These are phyloP conservation scores for Ogataea wickerhamii DNA, from an alignment of 805 yeast species.

Conservation along the genomic window DNA sequence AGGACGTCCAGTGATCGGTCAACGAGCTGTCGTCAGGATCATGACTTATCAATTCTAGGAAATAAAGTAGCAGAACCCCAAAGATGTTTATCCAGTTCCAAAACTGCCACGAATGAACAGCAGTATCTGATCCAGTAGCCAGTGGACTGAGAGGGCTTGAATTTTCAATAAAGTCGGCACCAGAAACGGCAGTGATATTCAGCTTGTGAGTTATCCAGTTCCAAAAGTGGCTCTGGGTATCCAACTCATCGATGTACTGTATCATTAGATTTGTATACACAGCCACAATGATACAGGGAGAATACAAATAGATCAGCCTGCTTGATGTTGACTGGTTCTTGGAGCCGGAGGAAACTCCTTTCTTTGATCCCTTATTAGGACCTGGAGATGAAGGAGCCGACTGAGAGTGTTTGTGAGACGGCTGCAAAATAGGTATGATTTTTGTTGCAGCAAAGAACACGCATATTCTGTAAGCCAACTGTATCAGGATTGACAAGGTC, in stretches of 20 bases:
- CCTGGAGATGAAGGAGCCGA: slow-evolving; percentile 23
- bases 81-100: slow-evolving; percentile 97
- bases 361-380: slow-evolving; percentile 14
- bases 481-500: slow-evolving; percentile 76
- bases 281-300: slow-evolving; percentile 92
- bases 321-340: slow-evolving; percentile 33
- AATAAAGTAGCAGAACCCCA: slow-evolving; percentile 73
- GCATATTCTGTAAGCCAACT: slow-evolving; percentile 77
- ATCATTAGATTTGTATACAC: slow-evolving; percentile 92
- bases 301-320: slow-evolving; percentile 73
- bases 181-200: slow-evolving; percentile 1
- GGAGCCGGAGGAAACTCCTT: slow-evolving; percentile 1
- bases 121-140: slow-evolving; percentile 3
- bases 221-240: slow-evolving; percentile 44
- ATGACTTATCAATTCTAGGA: slow-evolving; percentile 59
- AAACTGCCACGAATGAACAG: slow-evolving; percentile 78
- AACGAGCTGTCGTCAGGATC: slow-evolving; percentile 34
- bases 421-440: slow-evolving; percentile 64
- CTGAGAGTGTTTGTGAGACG: slow-evolving; percentile 21
- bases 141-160: slow-evolving; percentile 1
- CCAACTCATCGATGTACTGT: slow-evolving; percentile 78
- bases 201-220: slow-evolving; percentile 30
- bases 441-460: slow-evolving; percentile 90
- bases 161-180: neutral
- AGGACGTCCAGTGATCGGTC: slow-evolving; percentile 31